These are phyloP conservation scores for Colletotrichum sansevieriae DNA, from an alignment of 2,329 filamentous ascomycete genomes.

Conservation along the genomic window DNA sequence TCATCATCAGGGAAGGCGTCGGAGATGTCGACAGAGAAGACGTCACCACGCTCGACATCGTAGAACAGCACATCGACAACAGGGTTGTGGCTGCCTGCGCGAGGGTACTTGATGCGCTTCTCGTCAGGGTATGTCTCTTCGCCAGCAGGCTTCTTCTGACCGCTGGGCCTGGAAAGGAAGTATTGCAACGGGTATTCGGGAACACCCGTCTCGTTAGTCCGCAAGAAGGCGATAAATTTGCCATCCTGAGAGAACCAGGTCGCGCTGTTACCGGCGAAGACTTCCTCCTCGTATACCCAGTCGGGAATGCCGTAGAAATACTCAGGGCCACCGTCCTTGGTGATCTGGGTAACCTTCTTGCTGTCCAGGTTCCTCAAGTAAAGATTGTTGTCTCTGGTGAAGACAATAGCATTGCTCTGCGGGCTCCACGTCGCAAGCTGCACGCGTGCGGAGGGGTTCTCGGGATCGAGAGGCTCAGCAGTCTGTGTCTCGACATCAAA, in stretches of 20 bases:
- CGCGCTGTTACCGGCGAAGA: constrained; percentile 79
- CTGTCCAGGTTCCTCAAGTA: constrained; percentile 75
- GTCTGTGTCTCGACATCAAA: constrained; percentile 87
- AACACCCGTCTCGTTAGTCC: constrained; percentile 90
- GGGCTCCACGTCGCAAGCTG: constrained; percentile 94
- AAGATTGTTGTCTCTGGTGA: constrained; percentile 90
- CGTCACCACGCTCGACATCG: constrained; percentile 80
- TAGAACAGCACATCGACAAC: constrained; percentile 91
- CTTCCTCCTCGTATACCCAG: constrained; percentile 91
- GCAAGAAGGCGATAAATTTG: constrained; percentile 83
- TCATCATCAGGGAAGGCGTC: constrained; percentile 85
- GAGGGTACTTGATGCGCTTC: constrained; percentile 95
- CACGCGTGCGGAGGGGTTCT: constrained; percentile 72
- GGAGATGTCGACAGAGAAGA: constrained; percentile 83
- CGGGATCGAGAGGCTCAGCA: constrained; percentile 82
- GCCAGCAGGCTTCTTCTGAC: constrained; percentile 73
- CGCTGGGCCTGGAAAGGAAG: constrained; percentile 89
- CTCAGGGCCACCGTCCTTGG: constrained; percentile 86
- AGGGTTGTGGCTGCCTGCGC: constrained; percentile 93
- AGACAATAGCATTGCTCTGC: constrained; percentile 87
- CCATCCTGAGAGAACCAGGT: constrained; percentile 91
- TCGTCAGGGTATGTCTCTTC: constrained; percentile 93
- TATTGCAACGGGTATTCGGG: constrained; percentile 95
- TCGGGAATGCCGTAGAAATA: constrained; percentile 97
- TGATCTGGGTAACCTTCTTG: constrained; percentile 77